phyloP scores from a whole-genome alignment of 768 basidiomycete species.

The Tricholoma hemisulphureum region DNA sequence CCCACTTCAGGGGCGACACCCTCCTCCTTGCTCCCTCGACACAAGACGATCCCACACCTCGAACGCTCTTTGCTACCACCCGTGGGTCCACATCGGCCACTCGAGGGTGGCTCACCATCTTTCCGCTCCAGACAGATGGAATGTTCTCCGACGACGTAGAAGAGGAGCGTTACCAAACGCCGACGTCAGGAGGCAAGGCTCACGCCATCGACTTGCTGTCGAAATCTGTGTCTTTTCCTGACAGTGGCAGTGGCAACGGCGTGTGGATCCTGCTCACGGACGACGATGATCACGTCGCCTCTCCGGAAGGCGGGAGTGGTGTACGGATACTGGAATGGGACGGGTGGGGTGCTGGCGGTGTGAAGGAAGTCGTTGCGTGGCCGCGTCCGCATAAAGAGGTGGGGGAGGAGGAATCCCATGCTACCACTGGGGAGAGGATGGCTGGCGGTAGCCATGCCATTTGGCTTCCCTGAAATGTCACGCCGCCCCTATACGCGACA shows the following conservation, averaged over 20 bases:
- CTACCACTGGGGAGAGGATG: slow-evolving; percentile 25
- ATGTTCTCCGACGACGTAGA: slow-evolving; percentile 26
- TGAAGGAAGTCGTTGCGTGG: slow-evolving; percentile 43
- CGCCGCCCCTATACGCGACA: neutral
- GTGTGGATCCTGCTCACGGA: slow-evolving; percentile 53
- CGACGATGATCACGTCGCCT: slow-evolving; percentile 37
- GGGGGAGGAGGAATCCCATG: slow-evolving; percentile 9
- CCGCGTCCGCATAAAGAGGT: slow-evolving; percentile 18
- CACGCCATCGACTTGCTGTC: slow-evolving; percentile 46
- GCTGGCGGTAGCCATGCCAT: slow-evolving; percentile 51
- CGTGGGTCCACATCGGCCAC: slow-evolving; percentile 37
- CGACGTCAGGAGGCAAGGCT: slow-evolving; percentile 51
- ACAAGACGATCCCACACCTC: slow-evolving; percentile 32
- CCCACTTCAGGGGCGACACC: slow-evolving; percentile 44
- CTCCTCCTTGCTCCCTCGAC: slow-evolving; percentile 42
- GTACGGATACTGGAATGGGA: slow-evolving; percentile 51
- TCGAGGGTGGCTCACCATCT: slow-evolving; percentile 44
- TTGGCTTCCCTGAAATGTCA: slow-evolving; percentile 34
- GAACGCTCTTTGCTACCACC: slow-evolving; percentile 46
- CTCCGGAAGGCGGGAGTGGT: slow-evolving; percentile 30
- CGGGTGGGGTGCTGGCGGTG: slow-evolving; percentile 40
- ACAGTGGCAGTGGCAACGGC: slow-evolving; percentile 20
- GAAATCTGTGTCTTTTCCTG: slow-evolving; percentile 20
- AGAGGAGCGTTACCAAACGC: slow-evolving; percentile 40
- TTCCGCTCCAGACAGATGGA: slow-evolving; percentile 41